Conservation (phyloP, 2,329 filamentous ascomycete species). For the Penicillium nordicum region DNA sequence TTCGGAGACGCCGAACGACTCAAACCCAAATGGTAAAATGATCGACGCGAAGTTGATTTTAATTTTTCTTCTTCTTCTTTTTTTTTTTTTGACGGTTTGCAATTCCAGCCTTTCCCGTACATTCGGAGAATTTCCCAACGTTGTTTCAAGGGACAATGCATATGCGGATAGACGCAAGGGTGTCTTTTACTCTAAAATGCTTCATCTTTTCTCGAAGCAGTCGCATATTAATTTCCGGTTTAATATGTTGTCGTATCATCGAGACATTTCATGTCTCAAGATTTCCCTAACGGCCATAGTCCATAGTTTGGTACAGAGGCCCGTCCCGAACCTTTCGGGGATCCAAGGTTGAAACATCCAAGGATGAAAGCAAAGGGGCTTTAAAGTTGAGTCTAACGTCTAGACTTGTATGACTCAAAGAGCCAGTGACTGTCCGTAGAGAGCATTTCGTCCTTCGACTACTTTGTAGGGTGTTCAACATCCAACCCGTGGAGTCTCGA, state of each 20-base stretch:
- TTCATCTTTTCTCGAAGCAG: not conserved
- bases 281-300: conserved; percentile 15
- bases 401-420: not conserved
- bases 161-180: conserved; percentile 1
- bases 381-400: not conserved
- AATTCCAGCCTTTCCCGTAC: not conserved
- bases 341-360: not conserved
- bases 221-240: not conserved
- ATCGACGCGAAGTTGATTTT: not conserved
- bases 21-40: not conserved
- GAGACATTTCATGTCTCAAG: not conserved
- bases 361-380: not conserved
- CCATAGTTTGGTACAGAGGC: conserved; percentile 29
- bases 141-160: conserved; percentile 7
- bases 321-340: conserved; percentile 26
- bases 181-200: not conserved
- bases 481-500: not conserved
- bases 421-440: not conserved
- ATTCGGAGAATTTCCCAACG: conserved; percentile 24
- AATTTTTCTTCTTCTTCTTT: not conserved
- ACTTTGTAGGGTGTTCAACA: not conserved
- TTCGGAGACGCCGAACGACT: conserved; percentile 23
- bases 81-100: conserved; percentile 1
- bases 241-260: not conserved
- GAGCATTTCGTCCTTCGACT: not conserved